Conservation (phyloP, 148 eudicot species). For the Rhododendron simsii region DNA sequence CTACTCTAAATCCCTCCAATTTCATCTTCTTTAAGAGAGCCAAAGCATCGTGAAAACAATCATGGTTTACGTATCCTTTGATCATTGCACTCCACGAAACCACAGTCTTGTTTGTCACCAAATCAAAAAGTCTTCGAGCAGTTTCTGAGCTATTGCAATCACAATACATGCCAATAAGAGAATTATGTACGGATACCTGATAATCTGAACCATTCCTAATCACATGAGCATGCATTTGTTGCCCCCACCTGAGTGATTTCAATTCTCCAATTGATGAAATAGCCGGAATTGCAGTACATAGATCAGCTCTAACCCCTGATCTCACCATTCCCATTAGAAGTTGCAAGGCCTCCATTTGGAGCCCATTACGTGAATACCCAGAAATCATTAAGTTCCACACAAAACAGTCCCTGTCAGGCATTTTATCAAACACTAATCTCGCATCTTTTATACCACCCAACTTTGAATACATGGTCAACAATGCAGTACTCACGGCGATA, state of each 20-base stretch:
- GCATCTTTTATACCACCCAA: constrained; percentile 18
- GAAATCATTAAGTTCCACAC: constrained; percentile 37
- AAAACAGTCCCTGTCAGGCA: constrained; percentile 29
- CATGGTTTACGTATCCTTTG: constrained; percentile 25
- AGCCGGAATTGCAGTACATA: constrained; percentile 31
- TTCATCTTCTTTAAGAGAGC: constrained; percentile 21
- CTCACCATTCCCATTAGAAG: constrained; percentile 17
- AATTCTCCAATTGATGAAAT: constrained; percentile 28
- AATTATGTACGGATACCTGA: constrained; percentile 34
- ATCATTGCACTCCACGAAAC: constrained; percentile 34
- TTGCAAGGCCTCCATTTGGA: constrained; percentile 18
- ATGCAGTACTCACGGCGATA: constrained; percentile 26
- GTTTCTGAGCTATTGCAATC: constrained; percentile 20
- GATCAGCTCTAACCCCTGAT: constrained; percentile 27
- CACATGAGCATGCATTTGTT: constrained; percentile 31
- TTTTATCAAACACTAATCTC: constrained; percentile 26
- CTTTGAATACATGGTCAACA: constrained; percentile 32
- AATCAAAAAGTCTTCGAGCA: constrained; percentile 21
- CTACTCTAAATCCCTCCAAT: constrained; percentile 16
- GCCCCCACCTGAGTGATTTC: constrained; percentile 18
- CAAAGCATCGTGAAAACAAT: constrained; percentile 20
- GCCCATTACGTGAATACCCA: constrained; percentile 22
- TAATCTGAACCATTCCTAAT: constrained; percentile 27
- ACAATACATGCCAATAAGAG: constrained; percentile 31
- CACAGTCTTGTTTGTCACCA: constrained; percentile 18